Base-by-base conservation (phyloP, 371 early-diverging fungal species). In the Mortierella sp. region DNA sequence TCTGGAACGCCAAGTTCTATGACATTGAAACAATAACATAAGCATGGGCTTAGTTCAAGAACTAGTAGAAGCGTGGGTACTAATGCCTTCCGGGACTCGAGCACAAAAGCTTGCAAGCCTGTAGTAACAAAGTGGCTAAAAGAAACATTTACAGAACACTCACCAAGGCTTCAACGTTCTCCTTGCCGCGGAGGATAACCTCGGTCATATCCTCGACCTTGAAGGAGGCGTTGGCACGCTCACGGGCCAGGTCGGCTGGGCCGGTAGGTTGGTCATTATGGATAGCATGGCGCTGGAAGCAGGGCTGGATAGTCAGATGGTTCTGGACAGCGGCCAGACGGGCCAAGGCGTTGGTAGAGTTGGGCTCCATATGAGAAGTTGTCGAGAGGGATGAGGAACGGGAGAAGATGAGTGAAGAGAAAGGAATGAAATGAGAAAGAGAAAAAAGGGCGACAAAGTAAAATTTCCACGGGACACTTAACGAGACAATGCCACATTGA, bases 141-240 rank as follows among this genome's bases (percentile, higher is more conserved):
- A 57, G 43, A 10, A 28, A 28, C 11, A 6, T 3, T 53, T 9
- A 26, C 44, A 26, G 13, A 43, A 4, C 13, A 14, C 31, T 79
- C 88, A 92, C 92, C 82, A 88, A 53, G 3, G 82, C 71, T 40
- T 90, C 89, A 40, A 89, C 89, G 31, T 80, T 75, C 48, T 92
- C 89, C 57, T 89, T 83, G 71, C 92, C 91, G 4, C 92, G 91
- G 28, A 80, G 72, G 67, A 89, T 86, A 48, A 90, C 83, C 46
- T 88, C 81, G 64, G 89, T 80, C 82, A 94, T 88, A 1, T 80
- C 89, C 28, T 90, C 82, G 64, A 93, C 88, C 70, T 90, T 79
- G 77, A 94, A 94, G 1, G 90, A 88, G 21, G 92, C 91, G 64
- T 87, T 87, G 31, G 90, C 89, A n/a, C 94, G 89, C 71, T 94